Percentiles rank a stretch among this genome's conserved stretches.
Conservation (phyloP, 805 yeast species). For the Pichia cephalocereana region DNA sequence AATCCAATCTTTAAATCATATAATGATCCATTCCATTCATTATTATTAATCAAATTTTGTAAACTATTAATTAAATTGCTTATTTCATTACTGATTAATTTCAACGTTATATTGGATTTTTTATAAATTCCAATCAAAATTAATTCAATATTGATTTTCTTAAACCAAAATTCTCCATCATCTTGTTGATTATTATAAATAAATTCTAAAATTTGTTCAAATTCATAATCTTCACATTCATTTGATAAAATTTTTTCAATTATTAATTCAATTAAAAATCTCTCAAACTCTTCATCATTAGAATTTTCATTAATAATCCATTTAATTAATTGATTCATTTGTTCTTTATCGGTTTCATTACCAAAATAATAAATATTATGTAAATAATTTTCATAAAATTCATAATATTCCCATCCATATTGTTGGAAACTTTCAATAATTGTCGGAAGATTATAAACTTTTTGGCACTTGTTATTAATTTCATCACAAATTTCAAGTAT, state of each 20-base stretch:
- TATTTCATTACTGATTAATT: not conserved
- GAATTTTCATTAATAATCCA: slow-evolving; percentile 12
- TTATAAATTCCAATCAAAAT: slow-evolving; percentile 8
- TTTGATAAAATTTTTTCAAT: slow-evolving; percentile 8
- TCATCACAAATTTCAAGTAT: slow-evolving; percentile 63
- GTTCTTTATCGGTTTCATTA: slow-evolving; percentile 10
- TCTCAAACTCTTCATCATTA: slow-evolving; percentile 16
- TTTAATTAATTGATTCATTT: slow-evolving; percentile 17
- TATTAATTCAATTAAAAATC: slow-evolving; percentile 15
- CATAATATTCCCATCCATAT: slow-evolving; percentile 44
- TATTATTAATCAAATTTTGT: slow-evolving; percentile 2
- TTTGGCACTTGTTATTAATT: slow-evolving; percentile 51
- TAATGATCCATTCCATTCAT: slow-evolving; percentile 1
- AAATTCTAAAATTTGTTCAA: slow-evolving; percentile 1
- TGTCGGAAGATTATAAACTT: slow-evolving; percentile 24
- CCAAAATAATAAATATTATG: slow-evolving; percentile 40
- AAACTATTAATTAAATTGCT: slow-evolving; percentile 3
- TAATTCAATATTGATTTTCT: slow-evolving; percentile 4
- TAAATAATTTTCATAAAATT: slow-evolving; percentile 38
- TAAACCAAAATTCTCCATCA: slow-evolving; percentile 11
- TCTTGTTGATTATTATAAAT: slow-evolving; percentile 5
- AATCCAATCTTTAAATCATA: not conserved
- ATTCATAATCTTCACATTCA: slow-evolving; percentile 4
- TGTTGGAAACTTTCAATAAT: slow-evolving; percentile 37
- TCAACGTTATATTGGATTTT: not conserved